These are phyloP conservation scores for Trypanosoma avium DNA, from an alignment of 208 protist genomes.

Conservation along the genomic window DNA sequence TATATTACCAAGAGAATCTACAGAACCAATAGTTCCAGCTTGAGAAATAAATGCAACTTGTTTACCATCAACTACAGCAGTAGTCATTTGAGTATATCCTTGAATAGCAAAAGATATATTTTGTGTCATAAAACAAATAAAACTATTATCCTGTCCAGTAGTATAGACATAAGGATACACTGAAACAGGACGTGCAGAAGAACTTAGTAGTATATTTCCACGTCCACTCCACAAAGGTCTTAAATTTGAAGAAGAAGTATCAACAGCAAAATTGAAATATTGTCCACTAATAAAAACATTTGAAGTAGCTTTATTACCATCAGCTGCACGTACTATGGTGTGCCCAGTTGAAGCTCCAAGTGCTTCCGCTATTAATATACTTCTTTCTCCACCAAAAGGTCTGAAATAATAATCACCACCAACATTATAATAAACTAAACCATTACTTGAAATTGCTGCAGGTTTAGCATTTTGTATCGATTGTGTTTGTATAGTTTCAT, in stretches of 20 bases:
- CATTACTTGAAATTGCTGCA: slow-evolving; percentile 10
- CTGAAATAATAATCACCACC: slow-evolving; percentile 16
- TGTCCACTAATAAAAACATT: slow-evolving; percentile 16
- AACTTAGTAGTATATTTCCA: neutral
- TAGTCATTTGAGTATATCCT: slow-evolving; percentile 1
- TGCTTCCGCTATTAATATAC: neutral
- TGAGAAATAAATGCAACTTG: slow-evolving; percentile 14
- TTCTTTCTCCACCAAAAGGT: neutral
- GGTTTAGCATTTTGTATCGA: neutral
- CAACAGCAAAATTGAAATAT: slow-evolving; percentile 16
- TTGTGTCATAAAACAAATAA: neutral
- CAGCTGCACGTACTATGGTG: slow-evolving; percentile 1
- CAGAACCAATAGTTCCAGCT: slow-evolving; percentile 10
- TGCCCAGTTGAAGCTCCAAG: neutral
- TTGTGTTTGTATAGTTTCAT: neutral
- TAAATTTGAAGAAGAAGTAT: slow-evolving; percentile 5
- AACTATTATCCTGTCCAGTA: neutral
- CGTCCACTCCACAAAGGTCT: slow-evolving; percentile 3
- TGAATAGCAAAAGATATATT: slow-evolving; percentile 1
- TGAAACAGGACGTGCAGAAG: neutral
- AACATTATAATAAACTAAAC: slow-evolving; percentile 8
- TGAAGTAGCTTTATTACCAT: slow-evolving; percentile 1
- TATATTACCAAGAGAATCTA: slow-evolving; percentile 5
- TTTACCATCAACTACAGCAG: neutral
- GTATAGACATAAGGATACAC: slow-evolving; percentile 20